Conservation (phyloP, 176 grass and related monocot genomes). For the Thinopyrum elongatum region DNA sequence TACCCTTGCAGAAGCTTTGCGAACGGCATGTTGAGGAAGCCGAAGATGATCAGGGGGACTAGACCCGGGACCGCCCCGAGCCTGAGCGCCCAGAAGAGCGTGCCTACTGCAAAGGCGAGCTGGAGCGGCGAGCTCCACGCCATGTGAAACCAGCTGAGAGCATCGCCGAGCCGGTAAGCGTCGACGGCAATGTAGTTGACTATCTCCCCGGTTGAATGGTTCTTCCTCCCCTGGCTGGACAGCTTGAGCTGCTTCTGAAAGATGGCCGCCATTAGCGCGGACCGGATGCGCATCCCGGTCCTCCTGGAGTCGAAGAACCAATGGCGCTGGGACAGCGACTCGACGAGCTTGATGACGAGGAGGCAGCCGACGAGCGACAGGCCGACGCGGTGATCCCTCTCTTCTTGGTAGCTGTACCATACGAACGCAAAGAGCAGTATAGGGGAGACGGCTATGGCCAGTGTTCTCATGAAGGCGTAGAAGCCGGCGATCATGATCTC, state of each 20-base stretch:
- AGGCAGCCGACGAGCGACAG: constrained; percentile 51
- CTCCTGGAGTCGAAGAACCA: constrained; percentile 81
- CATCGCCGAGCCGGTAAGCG: constrained; percentile 79
- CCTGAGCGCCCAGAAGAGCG: constrained; percentile 73
- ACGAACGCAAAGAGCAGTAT: constrained; percentile 73
- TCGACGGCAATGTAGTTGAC: constrained; percentile 89
- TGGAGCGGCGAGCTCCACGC: constrained; percentile 71
- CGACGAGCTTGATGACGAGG: constrained; percentile 56
- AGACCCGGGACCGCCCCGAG: constrained; percentile 74
- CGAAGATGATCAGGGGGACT: constrained; percentile 65
- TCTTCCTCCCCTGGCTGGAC: constrained; percentile 68
- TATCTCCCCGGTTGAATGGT: constrained; percentile 73
- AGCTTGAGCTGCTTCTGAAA: constrained; percentile 84
- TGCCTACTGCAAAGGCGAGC: constrained; percentile 50
- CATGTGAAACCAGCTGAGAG: constrained; percentile 88
- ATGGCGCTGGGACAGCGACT: constrained; percentile 82
- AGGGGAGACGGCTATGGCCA: constrained; percentile 43
- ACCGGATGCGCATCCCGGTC: constrained; percentile 75
- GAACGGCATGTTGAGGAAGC: constrained; percentile 75
- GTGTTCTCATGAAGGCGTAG: constrained; percentile 59
- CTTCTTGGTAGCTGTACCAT: constrained; percentile 46
- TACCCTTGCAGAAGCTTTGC: constrained; percentile 68
- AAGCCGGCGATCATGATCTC: constrained; percentile 64
- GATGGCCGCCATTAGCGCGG: constrained; percentile 63
- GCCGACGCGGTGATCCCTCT: constrained; percentile 37